phyloP scores from a whole-genome alignment of 2,329 filamentous ascomycete genomes.

The Cephalotrichum gorgonifer region DNA sequence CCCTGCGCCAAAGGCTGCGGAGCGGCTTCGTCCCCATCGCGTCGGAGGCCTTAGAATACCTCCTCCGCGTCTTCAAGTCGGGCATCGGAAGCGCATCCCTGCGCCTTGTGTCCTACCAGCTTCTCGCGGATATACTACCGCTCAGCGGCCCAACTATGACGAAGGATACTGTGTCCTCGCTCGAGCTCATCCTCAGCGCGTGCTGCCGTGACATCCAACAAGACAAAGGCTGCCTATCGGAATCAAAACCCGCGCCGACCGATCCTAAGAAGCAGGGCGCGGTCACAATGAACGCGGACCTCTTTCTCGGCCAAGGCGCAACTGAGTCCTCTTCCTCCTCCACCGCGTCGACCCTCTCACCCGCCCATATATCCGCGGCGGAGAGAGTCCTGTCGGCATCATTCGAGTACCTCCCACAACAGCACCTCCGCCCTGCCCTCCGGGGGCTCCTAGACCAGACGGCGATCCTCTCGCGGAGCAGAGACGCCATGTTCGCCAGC shows the following conservation, averaged over 20 bases:
- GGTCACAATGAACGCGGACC: conserved; percentile 55
- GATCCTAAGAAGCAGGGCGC: conserved; percentile 27
- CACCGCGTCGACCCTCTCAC: conserved; percentile 24
- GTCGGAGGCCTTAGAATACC: conserved; percentile 58
- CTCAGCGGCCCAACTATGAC: conserved; percentile 56
- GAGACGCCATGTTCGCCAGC: conserved; percentile 68
- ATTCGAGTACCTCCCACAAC: conserved; percentile 53
- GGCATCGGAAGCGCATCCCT: conserved; percentile 41
- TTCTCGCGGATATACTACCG: conserved; percentile 47
- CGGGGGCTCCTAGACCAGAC: conserved; percentile 72
- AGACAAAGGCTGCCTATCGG: conserved; percentile 36
- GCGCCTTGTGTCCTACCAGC: conserved; percentile 49
- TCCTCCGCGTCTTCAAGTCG: conserved; percentile 59
- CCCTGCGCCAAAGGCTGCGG: conserved; percentile 48
- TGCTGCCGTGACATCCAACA: conserved; percentile 68
- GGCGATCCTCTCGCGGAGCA: conserved; percentile 60
- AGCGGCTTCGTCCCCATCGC: conserved; percentile 47
- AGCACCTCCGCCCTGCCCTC: conserved; percentile 57
- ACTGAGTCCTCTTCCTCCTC: conserved; percentile 20
- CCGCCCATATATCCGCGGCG: conserved; percentile 45
- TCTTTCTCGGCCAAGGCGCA: conserved; percentile 46
- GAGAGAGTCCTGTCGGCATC: conserved; percentile 49
- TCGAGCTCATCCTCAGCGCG: conserved; percentile 51
- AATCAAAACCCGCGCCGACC: conserved; percentile 19
- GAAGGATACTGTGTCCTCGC: conserved; percentile 52